A percentile compares a stretch with the other conserved stretches of the same genome.
Conservation (phyloP, 2,329 filamentous ascomycete genomes). For the Tolypocladium tropicale region DNA sequence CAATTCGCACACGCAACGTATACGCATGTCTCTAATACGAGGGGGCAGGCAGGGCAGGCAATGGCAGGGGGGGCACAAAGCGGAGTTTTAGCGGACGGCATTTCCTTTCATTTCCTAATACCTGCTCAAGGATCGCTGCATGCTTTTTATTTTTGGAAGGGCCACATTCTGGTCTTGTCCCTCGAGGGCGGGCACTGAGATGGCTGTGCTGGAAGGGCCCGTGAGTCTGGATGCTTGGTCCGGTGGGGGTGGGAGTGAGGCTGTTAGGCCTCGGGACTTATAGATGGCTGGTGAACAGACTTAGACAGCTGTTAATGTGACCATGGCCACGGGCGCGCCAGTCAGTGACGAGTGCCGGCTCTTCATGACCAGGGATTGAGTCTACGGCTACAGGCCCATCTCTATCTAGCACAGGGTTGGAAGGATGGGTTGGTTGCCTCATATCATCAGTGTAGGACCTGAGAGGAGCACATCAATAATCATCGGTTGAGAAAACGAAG, state of each 20-base stretch:
- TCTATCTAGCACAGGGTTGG: too few relatives aligned
- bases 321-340: not conserved
- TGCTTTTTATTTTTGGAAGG: too few relatives aligned
- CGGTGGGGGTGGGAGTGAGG: not conserved
- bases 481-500: too few relatives aligned
- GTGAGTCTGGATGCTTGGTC: not conserved
- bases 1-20: constrained; percentile 4
- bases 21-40: not conserved
- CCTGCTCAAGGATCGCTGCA: not conserved
- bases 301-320: not conserved
- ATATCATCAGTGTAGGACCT: too few relatives aligned
- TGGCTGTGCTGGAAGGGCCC: not conserved
- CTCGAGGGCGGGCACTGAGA: not conserved
- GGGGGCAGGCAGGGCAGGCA: not conserved
- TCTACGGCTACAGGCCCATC: too few relatives aligned
- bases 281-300: not conserved
- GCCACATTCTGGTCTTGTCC: not conserved
- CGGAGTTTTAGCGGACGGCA: constrained; percentile 6
- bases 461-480: too few relatives aligned
- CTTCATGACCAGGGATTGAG: not conserved
- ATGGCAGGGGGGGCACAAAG: constrained; percentile 1
- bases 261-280: not conserved
- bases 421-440: too few relatives aligned
- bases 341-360: not conserved
- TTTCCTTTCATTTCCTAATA: constrained; percentile 3